Percentiles rank a stretch among this genome's conserved stretches.
Evolutionary conservation across 2,329 filamentous ascomycete genomes (phyloP).

Genomic region (Apiospora hydei): DNA sequence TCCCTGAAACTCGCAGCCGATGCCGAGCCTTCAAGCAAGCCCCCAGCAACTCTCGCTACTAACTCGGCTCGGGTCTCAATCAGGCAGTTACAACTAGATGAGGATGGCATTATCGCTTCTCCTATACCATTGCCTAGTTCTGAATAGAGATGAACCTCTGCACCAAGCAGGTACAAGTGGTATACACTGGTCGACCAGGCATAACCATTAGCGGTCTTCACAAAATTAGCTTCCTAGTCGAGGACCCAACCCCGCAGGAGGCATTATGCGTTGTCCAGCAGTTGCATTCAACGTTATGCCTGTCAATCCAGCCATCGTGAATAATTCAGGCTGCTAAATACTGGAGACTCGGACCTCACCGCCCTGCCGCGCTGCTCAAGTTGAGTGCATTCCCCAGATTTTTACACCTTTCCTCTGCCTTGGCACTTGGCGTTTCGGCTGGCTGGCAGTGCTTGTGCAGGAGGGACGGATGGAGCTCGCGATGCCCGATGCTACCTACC

Average conservation of each 20-base stretch:
- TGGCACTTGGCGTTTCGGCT: not conserved
- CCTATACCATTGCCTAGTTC: not conserved
- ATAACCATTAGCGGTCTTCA: constrained; percentile 7
- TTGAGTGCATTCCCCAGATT: constrained; percentile 21
- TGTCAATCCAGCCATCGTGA: constrained; percentile 16
- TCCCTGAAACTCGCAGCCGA: not conserved
- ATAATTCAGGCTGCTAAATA: constrained; percentile 13
- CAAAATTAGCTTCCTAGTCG: constrained; percentile 17
- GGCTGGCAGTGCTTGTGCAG: not conserved
- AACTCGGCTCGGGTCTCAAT: not conserved
- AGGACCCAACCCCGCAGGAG: constrained; percentile 16
- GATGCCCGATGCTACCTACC: constrained; percentile 11
- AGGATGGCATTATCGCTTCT: not conserved
- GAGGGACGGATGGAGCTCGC: constrained; percentile 8
- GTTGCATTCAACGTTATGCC: constrained; percentile 7
- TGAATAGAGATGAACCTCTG: not conserved
- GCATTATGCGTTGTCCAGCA: constrained; percentile 15
- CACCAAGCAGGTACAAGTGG: not conserved
- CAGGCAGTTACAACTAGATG: not conserved
- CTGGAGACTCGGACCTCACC: constrained; percentile 14
- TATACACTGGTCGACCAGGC: constrained; percentile 1
- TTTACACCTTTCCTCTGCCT: not conserved
- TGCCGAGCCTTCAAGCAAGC: not conserved
- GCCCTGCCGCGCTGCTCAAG: constrained; percentile 11
- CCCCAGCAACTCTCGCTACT: not conserved